Evolutionary conservation across 768 basidiomycete genomes (phyloP).

Genomic region (Phlebiopsis flavidoalba): DNA sequence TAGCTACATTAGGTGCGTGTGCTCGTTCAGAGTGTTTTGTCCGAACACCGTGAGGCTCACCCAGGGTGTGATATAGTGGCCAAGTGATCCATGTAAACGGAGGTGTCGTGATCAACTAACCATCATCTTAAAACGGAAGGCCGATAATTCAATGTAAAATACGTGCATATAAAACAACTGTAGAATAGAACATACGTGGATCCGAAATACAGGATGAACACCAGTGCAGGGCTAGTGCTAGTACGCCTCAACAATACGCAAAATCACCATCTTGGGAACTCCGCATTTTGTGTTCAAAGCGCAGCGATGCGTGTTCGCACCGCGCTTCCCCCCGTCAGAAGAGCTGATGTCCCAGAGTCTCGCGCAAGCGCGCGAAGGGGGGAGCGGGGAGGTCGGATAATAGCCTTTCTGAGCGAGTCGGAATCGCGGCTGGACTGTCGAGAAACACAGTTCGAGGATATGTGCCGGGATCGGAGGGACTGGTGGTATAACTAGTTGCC

Average conservation of each 20-base stretch:
- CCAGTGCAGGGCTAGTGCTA: neutral
- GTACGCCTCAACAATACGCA: slow-evolving; percentile 2
- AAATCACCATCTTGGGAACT: neutral
- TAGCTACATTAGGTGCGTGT: slow-evolving; percentile 34
- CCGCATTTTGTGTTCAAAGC: slow-evolving; percentile 1
- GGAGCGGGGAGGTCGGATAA: slow-evolving; percentile 2
- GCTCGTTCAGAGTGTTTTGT: neutral
- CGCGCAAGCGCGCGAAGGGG: neutral
- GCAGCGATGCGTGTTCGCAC: slow-evolving; percentile 1
- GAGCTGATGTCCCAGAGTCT: neutral
- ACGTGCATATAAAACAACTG: neutral
- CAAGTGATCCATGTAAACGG: slow-evolving; percentile 28
- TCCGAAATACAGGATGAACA: neutral
- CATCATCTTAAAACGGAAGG: neutral
- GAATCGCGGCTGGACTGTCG: neutral
- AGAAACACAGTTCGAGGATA: neutral
- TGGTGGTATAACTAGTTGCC: neutral
- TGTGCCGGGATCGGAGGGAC: slow-evolving; percentile 1
- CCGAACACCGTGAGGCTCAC: neutral
- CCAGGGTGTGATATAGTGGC: slow-evolving; percentile 14
- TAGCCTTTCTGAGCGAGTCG: neutral
- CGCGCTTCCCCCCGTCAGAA: neutral
- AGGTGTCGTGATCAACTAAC: slow-evolving; percentile 25
- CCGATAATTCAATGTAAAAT: neutral
- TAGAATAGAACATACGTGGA: neutral